Evolutionary conservation across 345 rosid genomes (phyloP), one percentile per base, ranked within the genome.

Genomic region (Citrus sp.): DNA sequence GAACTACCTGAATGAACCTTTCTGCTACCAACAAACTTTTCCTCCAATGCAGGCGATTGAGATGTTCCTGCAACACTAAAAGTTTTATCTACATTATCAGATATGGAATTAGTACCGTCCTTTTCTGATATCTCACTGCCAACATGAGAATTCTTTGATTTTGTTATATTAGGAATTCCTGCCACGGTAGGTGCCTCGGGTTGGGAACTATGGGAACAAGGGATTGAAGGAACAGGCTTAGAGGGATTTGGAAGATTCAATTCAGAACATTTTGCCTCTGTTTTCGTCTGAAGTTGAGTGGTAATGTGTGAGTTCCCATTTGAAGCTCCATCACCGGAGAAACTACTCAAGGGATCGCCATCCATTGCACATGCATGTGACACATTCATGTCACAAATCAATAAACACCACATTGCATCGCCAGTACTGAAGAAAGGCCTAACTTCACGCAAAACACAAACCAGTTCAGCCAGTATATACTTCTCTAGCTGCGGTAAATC

Each of bases 351-450:
- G 27, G 87, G 82, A 55, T 90, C 94, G 78, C 92, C 90, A 76
- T 93, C 97, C 88, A 90, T 86, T 71, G 97, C 96, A 89, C 96
- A 90, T 74, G 99, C 98, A 86, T 90, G 96, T 22, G 97, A 87
- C 16, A 95, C 92, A 87, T 95, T 93, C 97, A 95, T 92, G 88
- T 95, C 99, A 84, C 91, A 92, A 65, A 95, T 90, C 85, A 95
- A 80, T 74, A 95, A 84, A 85, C 97, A 89, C 99, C 99, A 93
- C 98, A 95, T 95, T 67, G 99, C 99, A 86, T 95, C 99, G 49
- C 94, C 96, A 21, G 90, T 91, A 85, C 97, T 93, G 83, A 90
- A 89, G 75, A 90, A 92, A 73, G 97, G 94, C 80, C 93, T 88
- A 73, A 93, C 93, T 78, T 93, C 99, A 78, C 85, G 85, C 82